Evolutionary conservation across 2,329 filamentous ascomycete species (phyloP).

Genomic region (Helicocarpus griseus): DNA sequence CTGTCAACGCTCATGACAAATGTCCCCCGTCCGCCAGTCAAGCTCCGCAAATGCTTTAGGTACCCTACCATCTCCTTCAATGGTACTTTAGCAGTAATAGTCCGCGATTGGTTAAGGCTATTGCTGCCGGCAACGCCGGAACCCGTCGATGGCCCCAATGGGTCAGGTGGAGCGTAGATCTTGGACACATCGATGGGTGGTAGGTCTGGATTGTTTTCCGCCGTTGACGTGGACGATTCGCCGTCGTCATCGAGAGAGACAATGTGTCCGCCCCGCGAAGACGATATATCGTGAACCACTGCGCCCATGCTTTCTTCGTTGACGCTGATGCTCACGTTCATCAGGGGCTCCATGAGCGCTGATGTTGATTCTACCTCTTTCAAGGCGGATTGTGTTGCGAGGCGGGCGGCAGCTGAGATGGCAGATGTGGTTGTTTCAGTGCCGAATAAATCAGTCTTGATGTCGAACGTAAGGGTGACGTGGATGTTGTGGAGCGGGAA

Average conservation of each 20-base stretch:
- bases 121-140: conserved; percentile 13
- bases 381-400: conserved; percentile 61
- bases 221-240: conserved; percentile 20
- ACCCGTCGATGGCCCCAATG: conserved; percentile 55
- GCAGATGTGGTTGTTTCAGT: conserved; percentile 57
- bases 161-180: conserved; percentile 83
- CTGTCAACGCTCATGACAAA: conserved; percentile 66
- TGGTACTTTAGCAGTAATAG: conserved; percentile 78
- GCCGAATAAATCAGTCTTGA: conserved; percentile 53
- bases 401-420: conserved; percentile 57
- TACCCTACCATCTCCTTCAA: conserved; percentile 97
- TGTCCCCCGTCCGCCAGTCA: conserved; percentile 75
- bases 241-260: conserved; percentile 55
- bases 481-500: conserved; percentile 71
- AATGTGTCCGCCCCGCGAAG: conserved; percentile 63
- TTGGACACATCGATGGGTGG: conserved; percentile 55
- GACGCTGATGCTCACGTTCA: conserved; percentile 78
- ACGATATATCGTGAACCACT: conserved; percentile 73
- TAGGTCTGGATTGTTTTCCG: conserved; percentile 20
- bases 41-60: conserved; percentile 73
- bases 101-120: conserved; percentile 38
- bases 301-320: conserved; percentile 71
- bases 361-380: conserved; percentile 48
- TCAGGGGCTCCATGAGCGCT: conserved; percentile 81
- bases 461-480: conserved; percentile 61